Evolutionary conservation across 805 yeast species (phyloP), one percentile per base, ranked within the genome.

Genomic region (Schwanniomyces pseudopolymorphus): DNA sequence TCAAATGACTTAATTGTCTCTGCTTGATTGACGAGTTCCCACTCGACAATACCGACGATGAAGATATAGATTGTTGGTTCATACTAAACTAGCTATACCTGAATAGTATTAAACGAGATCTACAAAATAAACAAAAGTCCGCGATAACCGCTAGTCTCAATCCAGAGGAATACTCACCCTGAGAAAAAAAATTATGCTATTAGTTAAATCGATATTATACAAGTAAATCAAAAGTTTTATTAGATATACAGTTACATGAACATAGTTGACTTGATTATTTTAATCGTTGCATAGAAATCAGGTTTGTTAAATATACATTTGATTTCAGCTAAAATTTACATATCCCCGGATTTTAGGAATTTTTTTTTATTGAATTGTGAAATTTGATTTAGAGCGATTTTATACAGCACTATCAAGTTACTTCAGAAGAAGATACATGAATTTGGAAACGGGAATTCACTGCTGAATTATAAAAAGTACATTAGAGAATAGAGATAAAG

Each of bases 1-100:
- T 61, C 40, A 63, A 44, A 52, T 63, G 68, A 28, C 80, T 67
- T 45, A 80, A 56, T 52, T 80, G 84, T 5, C 81, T 66, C 43
- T 72, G 69, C 39, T 69, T 63, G 16, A 61, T 39, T 2, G 52
- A 51, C n/a, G 50, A 45, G 17, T 43, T 39, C 17, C 20, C 27
- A 26, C 21, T 20, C 3, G 39, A 38, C n/a, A 37, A 22, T n/a
- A 33, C 25, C 5, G 43, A 40, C 13, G 36, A 13, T n/a, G 40
- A 24, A 8, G 40, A 38, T 10, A 16, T 22, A 5, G 40, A 38
- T 5, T 19, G 28, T 22, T 22, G 28, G 16, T 38, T 38, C 40
- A 38, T 38, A 6, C 4, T 20, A 20, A 31, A 31, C 10, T 14
- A 2, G 6, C 19, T 31, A 14, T 6, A 14, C 10, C 16, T 31